Evolutionary conservation across 192 early-diverging fungal genomes (phyloP), one percentile per base, ranked within the genome.

Genomic region (Gaertneriomyces sp.): DNA sequence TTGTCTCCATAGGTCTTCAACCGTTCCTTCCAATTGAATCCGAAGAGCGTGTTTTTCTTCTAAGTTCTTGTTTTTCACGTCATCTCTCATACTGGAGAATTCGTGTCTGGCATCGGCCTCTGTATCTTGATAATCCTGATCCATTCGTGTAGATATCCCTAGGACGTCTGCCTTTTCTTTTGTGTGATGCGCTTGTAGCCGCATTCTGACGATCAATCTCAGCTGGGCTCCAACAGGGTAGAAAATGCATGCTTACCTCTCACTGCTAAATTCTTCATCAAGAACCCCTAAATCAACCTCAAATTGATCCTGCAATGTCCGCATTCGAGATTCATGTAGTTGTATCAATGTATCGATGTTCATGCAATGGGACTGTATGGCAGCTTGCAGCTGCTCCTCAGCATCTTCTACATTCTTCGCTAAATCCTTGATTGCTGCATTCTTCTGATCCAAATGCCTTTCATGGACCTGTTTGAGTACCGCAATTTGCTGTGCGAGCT

Each of bases 51-150:
- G 84, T 57, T 84, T 84, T 61, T 86, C 84, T 68, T 86, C 84
- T 14, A 86, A 62, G 55, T 86, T 84, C 76, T 84, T 86, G 66
- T 86, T 86, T 49, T 81, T 82, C 43, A 86, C 78, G 71, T 86
- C 84, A 57, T 86, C 84, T 58, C 75, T 73, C 60, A 81, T 47
- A 16, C 70, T 74, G 7, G 81, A 81, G 60, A 85, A 81, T 68
- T 86, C 84, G 69, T 86, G 84, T 50, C 71, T 76, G 20, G 84
- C 81, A 73, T 86, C 84, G 0, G 82, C 84, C 68, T 86, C 84
- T 8, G 77, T 73, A 44, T 86, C 84, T 43, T 74, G 70, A 61
- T 79, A 84, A 40, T 84, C 80, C 45, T 77, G 76, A 63, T 84
- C 81, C 72, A 79, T 76, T 16, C 84, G 41, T 6, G 75, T 63